Percentiles rank a stretch among this genome's conserved stretches.
phyloP scores from a whole-genome alignment of 2,329 filamentous ascomycete species.

The Calonectria fujianensis region DNA sequence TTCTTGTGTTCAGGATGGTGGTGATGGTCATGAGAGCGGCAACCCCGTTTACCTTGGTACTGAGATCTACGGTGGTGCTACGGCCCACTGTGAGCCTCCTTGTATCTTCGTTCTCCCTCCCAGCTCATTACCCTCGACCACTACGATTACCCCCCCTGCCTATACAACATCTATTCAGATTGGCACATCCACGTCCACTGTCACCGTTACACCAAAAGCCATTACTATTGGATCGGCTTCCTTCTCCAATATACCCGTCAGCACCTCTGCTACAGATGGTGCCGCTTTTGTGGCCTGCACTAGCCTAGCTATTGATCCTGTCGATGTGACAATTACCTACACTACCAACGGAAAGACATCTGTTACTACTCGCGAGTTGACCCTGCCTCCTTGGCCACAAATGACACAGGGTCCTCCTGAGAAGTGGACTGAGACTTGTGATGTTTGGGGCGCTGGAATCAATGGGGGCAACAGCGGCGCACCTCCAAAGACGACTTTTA shows the following conservation, averaged over 20 bases:
- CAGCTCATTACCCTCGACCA: slow-evolving; percentile 23
- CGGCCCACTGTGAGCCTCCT: slow-evolving; percentile 18
- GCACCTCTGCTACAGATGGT: not conserved
- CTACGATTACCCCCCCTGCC: not conserved
- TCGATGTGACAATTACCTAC: slow-evolving; percentile 16
- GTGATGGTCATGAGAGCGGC: slow-evolving; percentile 13
- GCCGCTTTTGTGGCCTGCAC: slow-evolving; percentile 21
- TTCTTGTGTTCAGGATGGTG: slow-evolving; percentile 22
- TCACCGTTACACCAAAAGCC: slow-evolving; percentile 18
- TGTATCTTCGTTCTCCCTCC: slow-evolving; percentile 25
- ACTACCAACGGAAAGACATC: slow-evolving; percentile 11
- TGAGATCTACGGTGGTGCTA: slow-evolving; percentile 13
- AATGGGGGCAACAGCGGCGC: not conserved
- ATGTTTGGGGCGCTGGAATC: slow-evolving; percentile 7
- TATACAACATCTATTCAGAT: slow-evolving; percentile 23
- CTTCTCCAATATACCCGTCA: slow-evolving; percentile 17
- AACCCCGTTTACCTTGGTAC: slow-evolving; percentile 19
- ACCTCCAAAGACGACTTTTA: slow-evolving; percentile 12
- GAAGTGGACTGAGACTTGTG: slow-evolving; percentile 13
- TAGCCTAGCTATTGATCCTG: slow-evolving; percentile 10
- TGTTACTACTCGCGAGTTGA: slow-evolving; percentile 13
- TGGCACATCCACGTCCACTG: slow-evolving; percentile 14
- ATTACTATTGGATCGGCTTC: slow-evolving; percentile 2
- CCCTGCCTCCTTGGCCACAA: slow-evolving; percentile 25
- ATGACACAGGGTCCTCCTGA: slow-evolving; percentile 22